phyloP scores from a whole-genome alignment of 164 flowering plant genomes.

The Taxillus chinensis region DNA sequence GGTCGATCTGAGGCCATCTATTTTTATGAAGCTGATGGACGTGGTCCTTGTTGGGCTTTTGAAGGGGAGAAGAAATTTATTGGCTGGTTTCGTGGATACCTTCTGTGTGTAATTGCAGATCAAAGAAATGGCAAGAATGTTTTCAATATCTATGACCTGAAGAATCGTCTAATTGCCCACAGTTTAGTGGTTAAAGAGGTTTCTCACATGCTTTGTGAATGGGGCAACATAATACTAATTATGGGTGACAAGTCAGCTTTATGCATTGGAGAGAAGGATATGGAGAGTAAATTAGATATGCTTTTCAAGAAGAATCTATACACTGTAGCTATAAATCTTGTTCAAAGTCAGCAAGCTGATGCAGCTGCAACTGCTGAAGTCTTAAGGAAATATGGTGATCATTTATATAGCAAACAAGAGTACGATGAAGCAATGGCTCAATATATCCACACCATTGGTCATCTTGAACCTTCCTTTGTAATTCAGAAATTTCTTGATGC shows the following conservation, averaged over 20 bases:
- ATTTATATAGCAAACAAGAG: slow-evolving; percentile 86
- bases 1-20: slow-evolving; percentile 96
- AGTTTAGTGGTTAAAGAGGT: slow-evolving; percentile 72
- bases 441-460: slow-evolving; percentile 84
- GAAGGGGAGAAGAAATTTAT: slow-evolving; percentile 91
- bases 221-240: slow-evolving; percentile 90
- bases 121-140: slow-evolving; percentile 63
- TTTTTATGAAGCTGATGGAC: slow-evolving; percentile 96
- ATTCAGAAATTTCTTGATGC: slow-evolving; percentile 98
- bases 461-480: slow-evolving; percentile 96
- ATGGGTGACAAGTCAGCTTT: slow-evolving; percentile 71
- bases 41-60: slow-evolving; percentile 99
- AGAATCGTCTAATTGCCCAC: slow-evolving; percentile 86
- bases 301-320: slow-evolving; percentile 95
- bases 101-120: slow-evolving; percentile 80
- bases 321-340: slow-evolving; percentile 93
- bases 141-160: slow-evolving; percentile 89
- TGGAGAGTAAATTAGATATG: slow-evolving; percentile 99
- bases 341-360: slow-evolving; percentile 97
- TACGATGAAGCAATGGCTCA: slow-evolving; percentile 98
- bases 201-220: slow-evolving; percentile 90
- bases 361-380: slow-evolving; percentile 98
- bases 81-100: slow-evolving; percentile 98
- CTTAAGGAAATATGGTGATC: slow-evolving; percentile 90
- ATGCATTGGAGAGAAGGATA: slow-evolving; percentile 88